phyloP scores from a whole-genome alignment of 108 stramenopile species.

The Bacterosira constricta region DNA sequence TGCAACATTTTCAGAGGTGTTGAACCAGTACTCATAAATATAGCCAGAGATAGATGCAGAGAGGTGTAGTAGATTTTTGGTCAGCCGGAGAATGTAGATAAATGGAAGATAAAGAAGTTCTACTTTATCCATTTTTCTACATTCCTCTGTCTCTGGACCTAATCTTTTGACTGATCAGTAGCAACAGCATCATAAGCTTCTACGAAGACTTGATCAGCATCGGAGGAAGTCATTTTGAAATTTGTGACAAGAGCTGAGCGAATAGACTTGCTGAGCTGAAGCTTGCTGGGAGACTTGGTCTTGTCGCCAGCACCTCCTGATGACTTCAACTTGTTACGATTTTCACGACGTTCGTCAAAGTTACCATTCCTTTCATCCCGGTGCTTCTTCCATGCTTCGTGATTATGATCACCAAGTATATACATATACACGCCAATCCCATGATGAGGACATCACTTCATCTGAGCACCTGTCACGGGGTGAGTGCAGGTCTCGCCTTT shows the following conservation, averaged over 20 bases:
- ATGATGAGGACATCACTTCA: constrained; percentile 4
- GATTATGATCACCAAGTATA: constrained; percentile 11
- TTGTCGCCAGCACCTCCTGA: not conserved
- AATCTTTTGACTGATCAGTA: not conserved
- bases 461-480: not conserved
- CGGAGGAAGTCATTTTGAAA: not conserved
- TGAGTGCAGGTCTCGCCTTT: not conserved
- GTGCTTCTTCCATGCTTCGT: constrained; percentile 2
- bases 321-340: not conserved
- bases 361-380: not conserved
- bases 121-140: not conserved
- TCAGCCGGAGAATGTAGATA: not conserved
- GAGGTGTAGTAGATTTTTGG: too few species aligned
- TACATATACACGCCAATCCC: constrained; percentile 20
- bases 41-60: too few species aligned
- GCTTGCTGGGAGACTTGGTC: not conserved
- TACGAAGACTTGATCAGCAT: not conserved
- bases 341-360: not conserved
- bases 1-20: not conserved
- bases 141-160: not conserved
- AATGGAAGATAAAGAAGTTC: not conserved
- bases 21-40: not conserved
- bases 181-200: not conserved
- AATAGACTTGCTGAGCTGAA: not conserved
- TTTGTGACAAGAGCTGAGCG: not conserved